Evolutionary conservation across 2,329 filamentous ascomycete species (phyloP).

Genomic region (Hirsutella thompsonii): DNA sequence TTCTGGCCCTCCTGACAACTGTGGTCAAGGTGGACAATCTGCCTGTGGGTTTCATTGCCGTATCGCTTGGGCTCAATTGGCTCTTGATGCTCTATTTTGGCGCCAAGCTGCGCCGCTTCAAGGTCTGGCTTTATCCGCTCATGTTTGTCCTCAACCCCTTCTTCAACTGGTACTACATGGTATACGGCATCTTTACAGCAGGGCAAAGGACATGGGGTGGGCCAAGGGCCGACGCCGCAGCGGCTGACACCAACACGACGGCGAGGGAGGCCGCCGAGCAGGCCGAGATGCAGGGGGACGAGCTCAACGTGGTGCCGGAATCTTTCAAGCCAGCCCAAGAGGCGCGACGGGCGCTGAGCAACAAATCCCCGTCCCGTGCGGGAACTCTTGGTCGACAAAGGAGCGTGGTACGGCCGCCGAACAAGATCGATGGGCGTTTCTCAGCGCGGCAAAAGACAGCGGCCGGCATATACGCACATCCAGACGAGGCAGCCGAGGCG

Average conservation of each 20-base stretch:
- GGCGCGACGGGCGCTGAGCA: constrained; percentile 23
- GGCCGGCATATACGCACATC: constrained; percentile 56
- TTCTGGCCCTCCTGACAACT: constrained; percentile 74
- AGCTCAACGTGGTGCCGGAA: constrained; percentile 79
- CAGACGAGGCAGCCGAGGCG: constrained; percentile 38
- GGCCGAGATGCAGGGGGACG: constrained; percentile 68
- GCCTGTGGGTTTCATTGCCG: constrained; percentile 84
- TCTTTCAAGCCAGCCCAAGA: constrained; percentile 57
- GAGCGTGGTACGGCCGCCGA: constrained; percentile 58
- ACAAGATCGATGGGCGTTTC: constrained; percentile 67
- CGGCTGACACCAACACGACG: constrained; percentile 63
- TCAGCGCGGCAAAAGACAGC: constrained; percentile 54
- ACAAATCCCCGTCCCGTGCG: constrained; percentile 12
- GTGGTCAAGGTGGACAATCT: constrained; percentile 66
- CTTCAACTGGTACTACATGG: constrained; percentile 98
- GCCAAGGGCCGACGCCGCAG: constrained; percentile 76
- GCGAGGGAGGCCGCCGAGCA: constrained; percentile 74
- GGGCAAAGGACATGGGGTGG: constrained; percentile 94
- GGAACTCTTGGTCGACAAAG: constrained; percentile 30
- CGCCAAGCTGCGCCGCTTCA: constrained; percentile 72
- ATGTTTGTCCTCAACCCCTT: constrained; percentile 96
- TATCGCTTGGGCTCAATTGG: constrained; percentile 90
- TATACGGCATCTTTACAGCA: constrained; percentile 90
- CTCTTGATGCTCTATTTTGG: constrained; percentile 94
- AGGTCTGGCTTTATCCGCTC: constrained; percentile 86